Percentiles rank a stretch among this genome's conserved stretches.
Evolutionary conservation across 495 filamentous ascomycete species (phyloP).

Genomic region (Podospora pseudopauciseta): DNA sequence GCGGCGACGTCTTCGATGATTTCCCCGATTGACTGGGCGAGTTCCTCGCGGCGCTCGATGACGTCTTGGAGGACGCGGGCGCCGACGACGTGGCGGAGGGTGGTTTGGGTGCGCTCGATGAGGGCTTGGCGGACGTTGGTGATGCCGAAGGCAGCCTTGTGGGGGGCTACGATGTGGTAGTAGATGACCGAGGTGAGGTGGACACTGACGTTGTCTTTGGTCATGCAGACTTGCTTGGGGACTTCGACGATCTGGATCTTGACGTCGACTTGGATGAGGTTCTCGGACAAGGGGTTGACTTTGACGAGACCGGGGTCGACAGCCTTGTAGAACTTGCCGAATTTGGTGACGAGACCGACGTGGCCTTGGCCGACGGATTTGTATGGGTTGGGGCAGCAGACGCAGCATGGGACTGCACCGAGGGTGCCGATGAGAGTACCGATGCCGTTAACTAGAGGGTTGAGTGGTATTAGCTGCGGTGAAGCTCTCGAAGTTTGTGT

Average conservation of each 20-base stretch:
- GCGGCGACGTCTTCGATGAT: conserved; percentile 95
- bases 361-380: conserved; percentile 90
- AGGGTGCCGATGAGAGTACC: conserved; percentile 73
- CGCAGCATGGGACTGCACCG: conserved; percentile 89
- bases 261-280: conserved; percentile 87
- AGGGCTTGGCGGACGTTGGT: conserved; percentile 90
- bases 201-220: conserved; percentile 96
- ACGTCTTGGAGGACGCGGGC: conserved; percentile 96
- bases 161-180: conserved; percentile 92
- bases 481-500: conserved; percentile 5
- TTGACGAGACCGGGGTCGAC: conserved; percentile 97
- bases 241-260: conserved; percentile 99
- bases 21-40: conserved; percentile 88
- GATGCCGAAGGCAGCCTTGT: conserved; percentile 98
- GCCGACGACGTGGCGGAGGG: conserved; percentile 93
- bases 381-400: conserved; percentile 94
- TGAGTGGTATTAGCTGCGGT: not conserved
- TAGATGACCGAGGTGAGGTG: conserved; percentile 97
- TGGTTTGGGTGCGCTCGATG: conserved; percentile 96
- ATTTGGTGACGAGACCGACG: conserved; percentile 91
- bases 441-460: conserved; percentile 61
- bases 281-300: conserved; percentile 94
- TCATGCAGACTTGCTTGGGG: conserved; percentile 97
- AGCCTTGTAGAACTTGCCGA: conserved; percentile 92
- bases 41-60: conserved; percentile 97